phyloP scores from a whole-genome alignment of 176 grass and related monocot species.

The Puya raimondii region DNA sequence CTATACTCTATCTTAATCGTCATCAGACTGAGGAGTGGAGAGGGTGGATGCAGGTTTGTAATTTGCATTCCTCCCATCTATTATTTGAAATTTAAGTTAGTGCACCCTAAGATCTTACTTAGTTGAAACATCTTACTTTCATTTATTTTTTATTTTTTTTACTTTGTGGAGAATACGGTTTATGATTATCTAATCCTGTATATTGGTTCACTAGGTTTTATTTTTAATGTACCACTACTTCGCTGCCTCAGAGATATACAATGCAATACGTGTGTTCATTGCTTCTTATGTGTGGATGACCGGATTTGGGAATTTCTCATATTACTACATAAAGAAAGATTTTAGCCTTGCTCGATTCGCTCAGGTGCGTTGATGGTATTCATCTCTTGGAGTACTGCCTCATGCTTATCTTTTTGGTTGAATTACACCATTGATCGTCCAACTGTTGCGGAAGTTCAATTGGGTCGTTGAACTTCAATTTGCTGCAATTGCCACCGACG shows the following conservation, averaged over 20 bases:
- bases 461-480: too few relatives aligned
- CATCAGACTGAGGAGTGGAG: slow-evolving; percentile 91
- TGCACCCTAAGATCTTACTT: background rate
- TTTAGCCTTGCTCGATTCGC: slow-evolving; percentile 74
- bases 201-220: slow-evolving; percentile 44
- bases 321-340: slow-evolving; percentile 78
- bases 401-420: slow-evolving; percentile 8
- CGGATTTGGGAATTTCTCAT: slow-evolving; percentile 92
- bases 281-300: slow-evolving; percentile 93
- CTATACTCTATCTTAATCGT: slow-evolving; percentile 68
- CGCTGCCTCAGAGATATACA: slow-evolving; percentile 86
- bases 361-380: slow-evolving; percentile 41
- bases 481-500: too few relatives aligned
- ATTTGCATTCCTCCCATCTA: slow-evolving; percentile 7
- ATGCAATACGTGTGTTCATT: slow-evolving; percentile 84
- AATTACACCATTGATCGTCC: background rate
- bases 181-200: slow-evolving; percentile 10
- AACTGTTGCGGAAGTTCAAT: background rate
- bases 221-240: slow-evolving; percentile 95
- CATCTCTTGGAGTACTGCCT: background rate
- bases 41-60: slow-evolving; percentile 88
- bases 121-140: background rate
- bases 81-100: background rate
- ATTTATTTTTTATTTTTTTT: background rate
- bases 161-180: background rate